Evolutionary conservation across 306 rosid genomes (phyloP).

Genomic region (Oxytropis ochrocephala): DNA sequence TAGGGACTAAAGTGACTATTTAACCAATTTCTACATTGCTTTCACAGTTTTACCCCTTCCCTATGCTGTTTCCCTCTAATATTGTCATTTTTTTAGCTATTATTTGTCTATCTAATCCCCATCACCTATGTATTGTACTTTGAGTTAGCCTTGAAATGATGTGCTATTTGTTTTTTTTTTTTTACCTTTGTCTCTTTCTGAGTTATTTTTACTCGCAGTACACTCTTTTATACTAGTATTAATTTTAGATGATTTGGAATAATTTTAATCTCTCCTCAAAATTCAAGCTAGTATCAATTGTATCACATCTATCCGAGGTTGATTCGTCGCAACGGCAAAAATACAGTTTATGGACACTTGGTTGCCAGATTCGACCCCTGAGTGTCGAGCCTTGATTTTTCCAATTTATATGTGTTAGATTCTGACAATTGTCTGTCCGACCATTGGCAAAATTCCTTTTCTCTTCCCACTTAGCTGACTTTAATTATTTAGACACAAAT

Average conservation of each 20-base stretch:
- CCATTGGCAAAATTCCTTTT: too few relatives aligned
- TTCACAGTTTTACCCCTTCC: neutral
- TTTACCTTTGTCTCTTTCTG: too few relatives aligned
- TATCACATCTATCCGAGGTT: too few relatives aligned
- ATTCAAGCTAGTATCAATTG: neutral
- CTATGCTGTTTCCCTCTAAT: neutral
- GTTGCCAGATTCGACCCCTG: too few relatives aligned
- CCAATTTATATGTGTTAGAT: too few relatives aligned
- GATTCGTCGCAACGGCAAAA: too few relatives aligned
- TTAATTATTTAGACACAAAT: neutral
- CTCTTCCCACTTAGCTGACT: slow-evolving; percentile 19
- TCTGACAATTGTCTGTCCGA: too few relatives aligned
- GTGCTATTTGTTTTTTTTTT: neutral
- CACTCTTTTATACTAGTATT: neutral
- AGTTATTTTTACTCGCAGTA: neutral
- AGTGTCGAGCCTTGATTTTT: too few relatives aligned
- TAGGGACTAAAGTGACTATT: too few relatives aligned
- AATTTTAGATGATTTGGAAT: neutral
- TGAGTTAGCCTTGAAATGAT: neutral
- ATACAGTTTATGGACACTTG: too few relatives aligned
- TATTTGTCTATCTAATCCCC: slow-evolving; percentile 2
- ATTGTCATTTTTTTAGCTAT: neutral
- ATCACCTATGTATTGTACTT: neutral
- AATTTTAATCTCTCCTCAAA: neutral
- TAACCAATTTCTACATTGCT: neutral